phyloP scores from a whole-genome alignment of 176 grass and related monocot genomes.

The Oryza glaberrima region DNA sequence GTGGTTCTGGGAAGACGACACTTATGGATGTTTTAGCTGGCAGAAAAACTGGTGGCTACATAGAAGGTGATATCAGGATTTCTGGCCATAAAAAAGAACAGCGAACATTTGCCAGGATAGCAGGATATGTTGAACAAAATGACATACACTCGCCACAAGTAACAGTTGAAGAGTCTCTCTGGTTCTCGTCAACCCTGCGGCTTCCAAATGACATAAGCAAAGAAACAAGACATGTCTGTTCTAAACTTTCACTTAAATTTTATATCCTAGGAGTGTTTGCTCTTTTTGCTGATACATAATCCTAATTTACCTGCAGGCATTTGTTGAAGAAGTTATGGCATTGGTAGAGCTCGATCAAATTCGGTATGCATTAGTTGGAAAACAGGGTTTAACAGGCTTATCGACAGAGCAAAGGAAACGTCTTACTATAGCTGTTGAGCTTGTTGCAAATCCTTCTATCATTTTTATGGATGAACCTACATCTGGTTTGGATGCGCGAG shows the following conservation, averaged over 20 bases:
- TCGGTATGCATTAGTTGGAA: constrained; percentile 69
- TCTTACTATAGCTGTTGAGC: constrained; percentile 80
- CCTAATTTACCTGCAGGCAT: constrained; percentile 45
- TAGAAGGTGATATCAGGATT: constrained; percentile 74
- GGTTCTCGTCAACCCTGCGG: constrained; percentile 75
- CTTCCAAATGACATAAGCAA: constrained; percentile 56
- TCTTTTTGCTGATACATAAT: constrained; percentile 16
- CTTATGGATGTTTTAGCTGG: constrained; percentile 80
- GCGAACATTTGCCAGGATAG: constrained; percentile 70
- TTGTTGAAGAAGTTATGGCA: constrained; percentile 80
- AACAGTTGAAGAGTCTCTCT: constrained; percentile 77
- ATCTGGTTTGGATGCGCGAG: constrained; percentile 76
- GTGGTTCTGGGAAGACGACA: constrained; percentile 83
- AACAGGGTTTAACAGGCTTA: constrained; percentile 64
- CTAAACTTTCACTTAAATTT: not conserved
- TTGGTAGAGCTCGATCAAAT: constrained; percentile 75
- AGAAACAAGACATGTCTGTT: constrained; percentile 56
- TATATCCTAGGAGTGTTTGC: not conserved
- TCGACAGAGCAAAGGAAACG: constrained; percentile 87
- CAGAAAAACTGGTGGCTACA: constrained; percentile 75
- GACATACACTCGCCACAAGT: constrained; percentile 87
- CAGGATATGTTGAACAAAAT: constrained; percentile 92
- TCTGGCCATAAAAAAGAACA: constrained; percentile 74
- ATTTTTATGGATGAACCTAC: constrained; percentile 88
- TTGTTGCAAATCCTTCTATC: constrained; percentile 86